Conservation (phyloP, 345 rosid species). For the Salix suchowensis region DNA sequence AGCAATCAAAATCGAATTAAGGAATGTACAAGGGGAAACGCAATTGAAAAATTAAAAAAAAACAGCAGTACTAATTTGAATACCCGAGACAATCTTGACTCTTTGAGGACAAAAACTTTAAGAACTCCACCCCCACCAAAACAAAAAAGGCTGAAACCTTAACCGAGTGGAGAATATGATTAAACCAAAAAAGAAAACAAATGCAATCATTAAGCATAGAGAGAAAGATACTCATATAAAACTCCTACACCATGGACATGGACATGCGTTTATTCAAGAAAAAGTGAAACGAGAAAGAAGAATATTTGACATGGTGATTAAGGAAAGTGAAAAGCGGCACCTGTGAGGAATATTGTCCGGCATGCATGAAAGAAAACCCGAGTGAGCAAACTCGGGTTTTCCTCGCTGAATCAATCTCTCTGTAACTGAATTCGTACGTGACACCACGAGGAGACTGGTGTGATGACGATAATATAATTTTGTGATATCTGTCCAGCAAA, state of each 20-base stretch:
- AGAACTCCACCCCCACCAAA: no score
- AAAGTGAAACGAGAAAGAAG: not conserved
- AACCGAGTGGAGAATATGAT: no score
- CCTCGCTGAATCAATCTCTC: not conserved
- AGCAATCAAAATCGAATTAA: not conserved
- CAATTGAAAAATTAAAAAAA: not conserved
- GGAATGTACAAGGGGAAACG: not conserved
- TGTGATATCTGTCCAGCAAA: no score
- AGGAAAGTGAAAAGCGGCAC: not conserved
- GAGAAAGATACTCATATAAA: no score
- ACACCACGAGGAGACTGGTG: not conserved
- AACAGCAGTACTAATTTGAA: not conserved
- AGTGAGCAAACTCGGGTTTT: constrained; percentile 7
- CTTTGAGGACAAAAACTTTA: not conserved
- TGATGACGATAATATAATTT: no score
- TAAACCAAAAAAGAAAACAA: no score
- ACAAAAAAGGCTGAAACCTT: no score
- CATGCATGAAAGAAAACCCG: not conserved
- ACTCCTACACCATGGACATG: no score
- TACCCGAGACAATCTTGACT: not conserved
- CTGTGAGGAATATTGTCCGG: not conserved
- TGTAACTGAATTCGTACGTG: not conserved
- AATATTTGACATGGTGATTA: not conserved
- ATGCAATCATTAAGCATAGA: no score
- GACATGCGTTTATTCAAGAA: no score